Percentiles rank a stretch among this genome's conserved stretches.
These are phyloP conservation scores for Keithomyces neogunnii DNA, from an alignment of 2,329 filamentous ascomycete genomes.

Conservation along the genomic window DNA sequence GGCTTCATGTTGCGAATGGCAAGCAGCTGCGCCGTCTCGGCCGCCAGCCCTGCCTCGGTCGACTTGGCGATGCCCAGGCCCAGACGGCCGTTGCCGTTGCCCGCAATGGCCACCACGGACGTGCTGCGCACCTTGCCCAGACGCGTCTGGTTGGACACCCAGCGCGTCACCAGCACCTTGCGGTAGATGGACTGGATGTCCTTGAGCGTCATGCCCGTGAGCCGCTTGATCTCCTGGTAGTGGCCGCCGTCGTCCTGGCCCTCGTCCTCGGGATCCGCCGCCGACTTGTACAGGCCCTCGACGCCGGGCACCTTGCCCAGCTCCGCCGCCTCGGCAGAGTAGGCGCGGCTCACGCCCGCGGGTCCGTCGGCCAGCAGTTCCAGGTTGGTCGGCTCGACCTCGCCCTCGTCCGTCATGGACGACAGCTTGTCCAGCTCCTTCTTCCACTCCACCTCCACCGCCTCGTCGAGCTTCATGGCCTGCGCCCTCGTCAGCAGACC, in stretches of 20 bases:
- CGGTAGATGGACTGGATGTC: conserved; percentile 48
- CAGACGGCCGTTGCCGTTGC: conserved; percentile 76
- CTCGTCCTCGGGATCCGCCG: conserved; percentile 40
- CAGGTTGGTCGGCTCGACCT: conserved; percentile 24
- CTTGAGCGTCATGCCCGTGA: conserved; percentile 44
- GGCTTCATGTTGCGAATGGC: conserved; percentile 91
- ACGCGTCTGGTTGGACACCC: conserved; percentile 87
- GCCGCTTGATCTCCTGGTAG: conserved; percentile 43
- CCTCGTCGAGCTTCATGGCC: conserved; percentile 28
- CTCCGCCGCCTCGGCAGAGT: conserved; percentile 38
- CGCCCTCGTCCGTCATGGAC: conserved; percentile 19
- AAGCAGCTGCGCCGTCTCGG: conserved; percentile 64
- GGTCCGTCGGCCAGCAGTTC: conserved; percentile 29
- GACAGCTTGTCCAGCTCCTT: conserved; percentile 28
- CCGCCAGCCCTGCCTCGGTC: conserved; percentile 59
- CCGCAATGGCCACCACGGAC: conserved; percentile 73
- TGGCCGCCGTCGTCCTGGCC: conserved; percentile 41
- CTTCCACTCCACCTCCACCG: conserved; percentile 26
- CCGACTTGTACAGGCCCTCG: conserved; percentile 38
- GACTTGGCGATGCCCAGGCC: conserved; percentile 89
- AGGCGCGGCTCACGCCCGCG: conserved; percentile 21
- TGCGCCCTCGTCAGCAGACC: conserved; percentile 25
- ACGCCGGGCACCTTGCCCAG: conserved; percentile 47
- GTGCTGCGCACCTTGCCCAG: conserved; percentile 81
- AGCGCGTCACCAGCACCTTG: conserved; percentile 66